Evolutionary conservation across 2,329 filamentous ascomycete genomes (phyloP), one percentile per base, ranked within the genome.

Genomic region (Diaporthe caulivora): DNA sequence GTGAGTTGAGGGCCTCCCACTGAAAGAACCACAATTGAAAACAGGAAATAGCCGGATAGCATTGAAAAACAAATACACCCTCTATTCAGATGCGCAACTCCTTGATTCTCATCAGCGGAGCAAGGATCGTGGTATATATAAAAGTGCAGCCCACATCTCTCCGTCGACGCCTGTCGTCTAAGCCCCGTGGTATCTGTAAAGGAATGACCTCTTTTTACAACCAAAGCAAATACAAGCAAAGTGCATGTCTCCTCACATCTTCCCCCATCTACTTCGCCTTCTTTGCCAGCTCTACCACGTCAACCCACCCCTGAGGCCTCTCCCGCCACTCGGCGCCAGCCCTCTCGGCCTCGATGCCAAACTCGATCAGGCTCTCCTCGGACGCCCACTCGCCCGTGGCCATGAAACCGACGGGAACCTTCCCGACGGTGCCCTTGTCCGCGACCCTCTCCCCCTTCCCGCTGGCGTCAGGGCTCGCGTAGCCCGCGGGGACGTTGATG

Each of bases 391-490:
- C 88, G 0, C 86, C 87, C 60, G 85, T 87, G 1, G 84, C 87
- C 88, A 90, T 90, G 42, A 90, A 77, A 1, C 88, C 88, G 3
- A 90, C 83, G 0, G 88, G 87, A 0, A 90, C 80, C 74, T 84
- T 85, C 0, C 84, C 86, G 26, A 77, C 76, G 0, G 79, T 82
- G 11, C 82, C 79, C 40, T 78, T 79, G 1, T 78, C 80, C 1
- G 80, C 81, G 0, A 84, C 77, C 1, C 78, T 75, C 0, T 82
- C 82, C 0, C 79, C 82, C 4, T 74, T 76, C 5, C 78, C 76
- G 21, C 75, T 74, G 0, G 81, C 81, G 9, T 83, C 80, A 0
- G 86, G 84, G 17, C 81, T 78, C 0, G 84, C 82, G 29, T 85
- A 88, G 1, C 87, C 87, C 0, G 82, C 84, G 0, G 87, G 87